phyloP scores from a whole-genome alignment of 1,284 basidiomycete genomes.

The Hemileia vastatrix region DNA sequence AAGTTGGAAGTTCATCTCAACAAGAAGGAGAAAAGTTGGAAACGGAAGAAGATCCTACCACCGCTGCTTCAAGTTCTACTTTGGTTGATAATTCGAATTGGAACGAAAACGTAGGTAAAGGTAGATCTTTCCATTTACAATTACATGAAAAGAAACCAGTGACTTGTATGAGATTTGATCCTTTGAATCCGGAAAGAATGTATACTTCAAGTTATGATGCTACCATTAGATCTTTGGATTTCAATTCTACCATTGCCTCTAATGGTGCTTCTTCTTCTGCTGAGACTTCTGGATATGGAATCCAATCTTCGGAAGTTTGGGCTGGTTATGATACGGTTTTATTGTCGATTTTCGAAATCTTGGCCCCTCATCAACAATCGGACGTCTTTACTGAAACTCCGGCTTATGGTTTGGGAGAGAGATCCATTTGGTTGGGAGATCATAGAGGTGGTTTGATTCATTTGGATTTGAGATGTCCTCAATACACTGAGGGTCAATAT shows the following conservation, averaged over 20 bases:
- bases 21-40: not conserved
- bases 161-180: conserved; percentile 39
- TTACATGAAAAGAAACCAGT: conserved; percentile 35
- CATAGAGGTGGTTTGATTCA: conserved; percentile 37
- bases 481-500: not conserved
- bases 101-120: conserved; percentile 21
- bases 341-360: conserved; percentile 38
- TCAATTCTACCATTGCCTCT: conserved; percentile 16
- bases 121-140: conserved; percentile 33
- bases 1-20: not conserved
- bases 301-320: conserved; percentile 30
- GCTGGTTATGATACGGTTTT: conserved; percentile 32
- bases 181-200: conserved; percentile 29
- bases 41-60: conserved; percentile 23
- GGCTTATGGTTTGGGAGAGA: conserved; percentile 28
- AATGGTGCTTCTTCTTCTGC: not conserved
- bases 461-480: conserved; percentile 33
- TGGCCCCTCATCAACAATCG: conserved; percentile 32
- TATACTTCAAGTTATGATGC: conserved; percentile 38
- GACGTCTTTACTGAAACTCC: conserved; percentile 31
- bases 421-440: conserved; percentile 41
- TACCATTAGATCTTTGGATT: conserved; percentile 34
- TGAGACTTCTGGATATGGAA: not conserved
- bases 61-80: not conserved
- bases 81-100: not conserved